These are phyloP conservation scores for Sporothrix curviconia DNA, from an alignment of 2,329 filamentous ascomycete genomes.

Conservation along the genomic window DNA sequence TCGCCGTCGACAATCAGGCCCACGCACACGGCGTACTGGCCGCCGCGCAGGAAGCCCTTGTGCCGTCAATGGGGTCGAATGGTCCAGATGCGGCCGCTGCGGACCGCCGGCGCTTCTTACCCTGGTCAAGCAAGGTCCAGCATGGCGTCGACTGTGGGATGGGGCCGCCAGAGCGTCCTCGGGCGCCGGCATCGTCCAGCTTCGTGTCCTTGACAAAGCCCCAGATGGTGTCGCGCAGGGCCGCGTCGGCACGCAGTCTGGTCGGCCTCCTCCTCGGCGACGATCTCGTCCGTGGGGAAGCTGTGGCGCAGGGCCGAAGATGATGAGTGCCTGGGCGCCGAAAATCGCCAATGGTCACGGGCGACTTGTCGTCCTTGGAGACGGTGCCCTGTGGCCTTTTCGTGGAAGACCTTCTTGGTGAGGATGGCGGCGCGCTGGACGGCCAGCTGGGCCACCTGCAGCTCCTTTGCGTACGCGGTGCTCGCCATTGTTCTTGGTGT, in stretches of 20 bases:
- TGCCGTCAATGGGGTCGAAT: conserved; percentile 97
- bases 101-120: conserved; percentile 65
- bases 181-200: conserved; percentile 50
- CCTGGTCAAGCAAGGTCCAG: conserved; percentile 58
- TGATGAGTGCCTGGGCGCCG: conserved; percentile 96
- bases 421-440: conserved; percentile 67
- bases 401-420: conserved; percentile 54
- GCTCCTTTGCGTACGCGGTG: conserved; percentile 63
- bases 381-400: conserved; percentile 92
- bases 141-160: conserved; percentile 52
- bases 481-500: conserved; percentile 46
- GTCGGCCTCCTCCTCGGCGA: conserved; percentile 89
- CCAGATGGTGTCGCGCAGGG: conserved; percentile 74
- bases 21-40: conserved; percentile 94
- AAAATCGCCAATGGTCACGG: conserved; percentile 96
- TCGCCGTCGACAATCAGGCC: conserved; percentile 88
- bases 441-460: conserved; percentile 76
- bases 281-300: conserved; percentile 86
- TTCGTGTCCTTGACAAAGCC: conserved; percentile 63
- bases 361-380: conserved; percentile 90
- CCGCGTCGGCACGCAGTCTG: conserved; percentile 65
- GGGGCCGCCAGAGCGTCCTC: conserved; percentile 56
- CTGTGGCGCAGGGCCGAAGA: conserved; percentile 79
- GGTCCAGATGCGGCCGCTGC: conserved; percentile 80
- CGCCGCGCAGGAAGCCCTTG: conserved; percentile 95